These are phyloP conservation scores for Dianthus caryophyllus DNA, from an alignment of 148 eudicot species.

Conservation along the genomic window DNA sequence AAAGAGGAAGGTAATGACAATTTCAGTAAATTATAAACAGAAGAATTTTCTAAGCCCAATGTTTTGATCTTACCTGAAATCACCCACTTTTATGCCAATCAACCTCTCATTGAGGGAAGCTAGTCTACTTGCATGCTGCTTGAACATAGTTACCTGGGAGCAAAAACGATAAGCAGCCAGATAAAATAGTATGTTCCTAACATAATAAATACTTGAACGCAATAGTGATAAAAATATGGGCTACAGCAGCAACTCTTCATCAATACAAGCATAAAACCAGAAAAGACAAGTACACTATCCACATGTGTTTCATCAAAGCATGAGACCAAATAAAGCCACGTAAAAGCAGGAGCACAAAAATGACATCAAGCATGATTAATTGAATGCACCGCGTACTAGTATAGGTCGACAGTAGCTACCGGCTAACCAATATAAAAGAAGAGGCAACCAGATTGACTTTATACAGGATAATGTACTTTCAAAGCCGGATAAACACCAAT, in stretches of 20 bases:
- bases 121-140: slow-evolving; percentile 70
- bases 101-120: slow-evolving; percentile 75
- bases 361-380: neutral
- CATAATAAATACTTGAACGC: neutral
- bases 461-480: neutral
- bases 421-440: neutral
- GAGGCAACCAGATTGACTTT: neutral
- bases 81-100: slow-evolving; percentile 88
- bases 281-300: neutral
- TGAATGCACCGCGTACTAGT: neutral
- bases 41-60: slow-evolving; percentile 7
- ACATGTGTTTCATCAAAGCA: neutral
- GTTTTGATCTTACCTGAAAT: slow-evolving; percentile 62
- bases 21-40: neutral
- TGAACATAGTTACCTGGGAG: slow-evolving; percentile 86
- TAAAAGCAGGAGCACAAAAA: neutral
- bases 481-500: too few relatives aligned
- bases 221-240: too few relatives aligned
- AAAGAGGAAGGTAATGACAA: slow-evolving; percentile 20
- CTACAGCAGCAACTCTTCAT: neutral
- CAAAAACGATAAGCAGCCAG: slow-evolving; percentile 5
- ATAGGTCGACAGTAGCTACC: neutral
- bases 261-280: neutral
- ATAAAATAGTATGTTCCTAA: neutral
- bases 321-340: neutral